Base-by-base conservation (phyloP, 192 early-diverging fungal species). In the Umbelopsis vinacea region DNA sequence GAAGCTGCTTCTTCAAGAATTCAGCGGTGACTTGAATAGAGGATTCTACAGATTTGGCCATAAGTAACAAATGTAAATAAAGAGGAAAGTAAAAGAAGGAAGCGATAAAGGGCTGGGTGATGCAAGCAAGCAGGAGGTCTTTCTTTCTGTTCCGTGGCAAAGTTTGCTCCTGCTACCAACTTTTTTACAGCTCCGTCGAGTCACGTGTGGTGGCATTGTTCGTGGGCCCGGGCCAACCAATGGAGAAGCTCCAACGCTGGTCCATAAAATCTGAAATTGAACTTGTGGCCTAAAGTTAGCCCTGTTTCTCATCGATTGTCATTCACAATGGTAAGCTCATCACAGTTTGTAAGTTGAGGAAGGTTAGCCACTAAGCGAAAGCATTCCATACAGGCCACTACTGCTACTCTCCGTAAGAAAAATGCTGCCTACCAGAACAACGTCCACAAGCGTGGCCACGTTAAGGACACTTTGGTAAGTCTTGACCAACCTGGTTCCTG, bases 391-490 rank as follows among this genome's bases (percentile, higher is more conserved):
- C 57, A 79, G 78, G 69, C 78, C 26, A 50, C 78, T 43, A 72
- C 70, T 21, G 73, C 73, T 35, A 66, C 57, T 26, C 78, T 79
- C 53, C 78, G 78, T 38, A 70, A 79, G 52, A 79, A 79, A 70
- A 79, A 79, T 8, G 70, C 63, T 37, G 52, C 69, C 23, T 79
- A 79, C 53, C 78, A 79, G 47, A 67, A 74, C 46, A 79, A 79
- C 11, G 70, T 79, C 50, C 52, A 69, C 71, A 74, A 79, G 52
- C 73, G 78, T 72, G 78, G 78, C 14, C 69, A 74, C 40, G 78
- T 79, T 6, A 79, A 79, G 63, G 54, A 57, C 9, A 69, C 70
- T 21, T 68, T 79, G 66, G 78, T 79, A 75, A 71, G 46, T 52
- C 40, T n/a, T 70, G 23, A 57, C 50, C 60, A 33, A 19, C n/a